phyloP scores from a whole-genome alignment of 2,329 filamentous ascomycete species.

The Venturia pyrina region DNA sequence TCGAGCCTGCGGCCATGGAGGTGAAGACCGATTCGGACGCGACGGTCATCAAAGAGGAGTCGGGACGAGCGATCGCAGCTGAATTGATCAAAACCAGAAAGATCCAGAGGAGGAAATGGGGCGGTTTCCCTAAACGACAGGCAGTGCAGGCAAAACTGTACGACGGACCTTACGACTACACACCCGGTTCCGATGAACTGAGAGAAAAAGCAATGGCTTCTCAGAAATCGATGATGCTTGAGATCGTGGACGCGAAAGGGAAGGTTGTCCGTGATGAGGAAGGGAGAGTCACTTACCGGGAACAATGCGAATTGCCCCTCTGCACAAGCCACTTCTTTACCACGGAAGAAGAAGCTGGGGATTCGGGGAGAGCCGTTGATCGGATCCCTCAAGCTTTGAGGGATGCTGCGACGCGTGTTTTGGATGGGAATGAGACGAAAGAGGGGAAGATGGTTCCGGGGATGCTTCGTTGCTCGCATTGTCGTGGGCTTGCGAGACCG shows the following conservation, averaged over 20 bases:
- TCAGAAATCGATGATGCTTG: slow-evolving; percentile 20
- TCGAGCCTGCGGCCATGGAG: slow-evolving; percentile 17
- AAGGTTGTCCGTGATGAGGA: not conserved
- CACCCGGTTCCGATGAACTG: slow-evolving; percentile 20
- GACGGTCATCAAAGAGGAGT: slow-evolving; percentile 15
- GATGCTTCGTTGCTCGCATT: slow-evolving; percentile 25
- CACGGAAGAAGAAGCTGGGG: slow-evolving; percentile 28
- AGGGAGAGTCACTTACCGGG: not conserved
- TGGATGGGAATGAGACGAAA: slow-evolving; percentile 17
- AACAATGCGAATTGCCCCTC: not conserved
- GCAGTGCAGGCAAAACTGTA: slow-evolving; percentile 36
- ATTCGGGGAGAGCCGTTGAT: slow-evolving; percentile 29
- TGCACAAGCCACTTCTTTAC: slow-evolving; percentile 11
- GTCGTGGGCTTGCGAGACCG: slow-evolving; percentile 23
- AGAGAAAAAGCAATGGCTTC: slow-evolving; percentile 23
- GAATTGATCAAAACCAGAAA: slow-evolving; percentile 23
- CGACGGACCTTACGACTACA: slow-evolving; percentile 26
- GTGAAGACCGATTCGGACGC: not conserved
- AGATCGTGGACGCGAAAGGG: not conserved
- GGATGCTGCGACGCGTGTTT: not conserved
- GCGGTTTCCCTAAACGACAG: slow-evolving; percentile 33
- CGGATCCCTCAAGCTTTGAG: slow-evolving; percentile 32
- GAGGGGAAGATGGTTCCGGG: slow-evolving; percentile 16
- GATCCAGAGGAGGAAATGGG: slow-evolving; percentile 28
- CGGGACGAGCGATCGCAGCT: slow-evolving; percentile 19